Evolutionary conservation across 345 rosid species (phyloP).

Genomic region (Garcia nutans): DNA sequence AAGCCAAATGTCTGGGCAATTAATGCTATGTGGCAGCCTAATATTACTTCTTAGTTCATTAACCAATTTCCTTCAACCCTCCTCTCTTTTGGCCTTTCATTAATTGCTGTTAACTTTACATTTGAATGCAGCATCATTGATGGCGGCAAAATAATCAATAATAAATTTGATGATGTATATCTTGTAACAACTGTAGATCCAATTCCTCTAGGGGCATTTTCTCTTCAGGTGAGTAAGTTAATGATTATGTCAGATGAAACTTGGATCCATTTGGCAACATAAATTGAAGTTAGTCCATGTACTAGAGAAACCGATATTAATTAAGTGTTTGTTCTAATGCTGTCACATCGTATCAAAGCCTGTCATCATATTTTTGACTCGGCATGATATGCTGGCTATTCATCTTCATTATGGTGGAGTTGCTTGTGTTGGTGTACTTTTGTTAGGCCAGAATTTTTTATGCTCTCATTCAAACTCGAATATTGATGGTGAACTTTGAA

Average conservation of each 20-base stretch:
- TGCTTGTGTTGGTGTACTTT: background rate
- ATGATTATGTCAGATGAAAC: background rate
- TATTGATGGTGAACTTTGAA: background rate
- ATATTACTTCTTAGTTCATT: conserved; percentile 3
- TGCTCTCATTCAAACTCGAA: background rate
- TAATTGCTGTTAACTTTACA: conserved; percentile 10
- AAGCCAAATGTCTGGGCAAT: background rate
- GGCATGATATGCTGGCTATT: background rate
- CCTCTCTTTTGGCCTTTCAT: background rate
- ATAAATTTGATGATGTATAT: conserved; percentile 84
- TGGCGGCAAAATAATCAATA: conserved; percentile 78
- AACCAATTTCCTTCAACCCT: background rate
- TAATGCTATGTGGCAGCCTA: background rate
- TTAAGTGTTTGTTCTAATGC: background rate
- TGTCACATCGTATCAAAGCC: background rate
- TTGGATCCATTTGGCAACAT: background rate
- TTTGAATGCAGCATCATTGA: conserved; percentile 57
- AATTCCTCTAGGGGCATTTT: conserved; percentile 86
- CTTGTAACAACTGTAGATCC: conserved; percentile 76
- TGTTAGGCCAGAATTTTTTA: background rate
- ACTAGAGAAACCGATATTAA: background rate
- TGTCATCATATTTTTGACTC: background rate
- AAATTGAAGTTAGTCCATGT: background rate
- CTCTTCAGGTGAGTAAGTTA: conserved; percentile 67
- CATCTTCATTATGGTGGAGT: background rate